These are phyloP conservation scores for Peronospora farinosa DNA, from an alignment of 352 stramenopile species.

Conservation along the genomic window DNA sequence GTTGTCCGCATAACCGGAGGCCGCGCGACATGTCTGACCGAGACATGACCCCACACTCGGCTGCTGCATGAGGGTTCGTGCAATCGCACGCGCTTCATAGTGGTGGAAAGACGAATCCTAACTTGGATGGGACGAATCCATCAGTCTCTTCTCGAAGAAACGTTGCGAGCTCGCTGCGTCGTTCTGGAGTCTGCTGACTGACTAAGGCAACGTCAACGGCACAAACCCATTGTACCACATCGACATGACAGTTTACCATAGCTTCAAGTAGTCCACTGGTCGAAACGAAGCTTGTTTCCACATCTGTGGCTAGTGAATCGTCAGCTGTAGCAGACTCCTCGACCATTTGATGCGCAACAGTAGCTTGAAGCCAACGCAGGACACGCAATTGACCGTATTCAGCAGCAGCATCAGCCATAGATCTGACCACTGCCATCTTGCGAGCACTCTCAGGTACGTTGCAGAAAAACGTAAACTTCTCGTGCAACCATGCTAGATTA, in stretches of 20 bases:
- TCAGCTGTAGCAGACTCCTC: neutral
- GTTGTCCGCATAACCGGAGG: too few species aligned
- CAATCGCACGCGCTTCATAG: conserved; percentile 21
- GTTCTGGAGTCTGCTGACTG: conserved; percentile 13
- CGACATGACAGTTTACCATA: conserved; percentile 30
- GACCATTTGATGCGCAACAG: conserved; percentile 16
- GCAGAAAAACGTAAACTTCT: conserved; percentile 29
- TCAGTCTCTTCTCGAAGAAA: conserved; percentile 28
- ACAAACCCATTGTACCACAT: conserved; percentile 34
- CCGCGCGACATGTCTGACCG: too few species aligned
- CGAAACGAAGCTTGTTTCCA: conserved; percentile 28
- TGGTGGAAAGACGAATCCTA: conserved; percentile 28
- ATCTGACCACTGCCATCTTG: conserved; percentile 20
- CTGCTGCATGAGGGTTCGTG: too few species aligned
- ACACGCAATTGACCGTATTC: conserved; percentile 29
- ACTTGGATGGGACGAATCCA: conserved; percentile 23
- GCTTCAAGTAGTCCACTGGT: conserved; percentile 21
- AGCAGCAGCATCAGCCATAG: conserved; percentile 26
- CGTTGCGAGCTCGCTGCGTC: conserved; percentile 23
- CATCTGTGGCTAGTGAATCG: neutral
- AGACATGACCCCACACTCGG: too few species aligned
- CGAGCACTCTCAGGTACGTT: conserved; percentile 15
- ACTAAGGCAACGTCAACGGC: conserved; percentile 23
- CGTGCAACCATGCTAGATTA: conserved; percentile 22
- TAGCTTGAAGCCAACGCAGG: conserved; percentile 27